Evolutionary conservation across 2,329 filamentous ascomycete genomes (phyloP), one percentile per base, ranked within the genome.

Genomic region (Leptographium wingfieldii): DNA sequence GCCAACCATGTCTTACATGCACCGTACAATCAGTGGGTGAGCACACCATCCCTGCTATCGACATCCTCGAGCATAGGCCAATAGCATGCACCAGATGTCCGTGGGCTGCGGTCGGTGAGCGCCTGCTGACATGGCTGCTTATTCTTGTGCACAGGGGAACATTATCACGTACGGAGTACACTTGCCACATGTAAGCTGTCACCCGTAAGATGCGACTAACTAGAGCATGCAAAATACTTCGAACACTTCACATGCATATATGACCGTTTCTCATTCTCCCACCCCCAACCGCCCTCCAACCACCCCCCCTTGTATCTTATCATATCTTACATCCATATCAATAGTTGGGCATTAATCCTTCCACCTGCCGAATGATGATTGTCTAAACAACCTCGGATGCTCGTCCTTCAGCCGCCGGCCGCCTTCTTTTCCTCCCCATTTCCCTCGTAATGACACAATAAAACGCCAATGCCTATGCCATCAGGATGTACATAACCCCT

Each of bases 381-480:
- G 38, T 40, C 12, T 2, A 14, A 40, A 40, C 38, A 14, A 40
- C 38, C 38, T 40, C 46, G n/a, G n/a, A 25, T 49, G n/a, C 46
- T 22, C 22, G 19, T 35, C 51, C 27, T 33, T 33, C 51, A 33
- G 27, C 51, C 51, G 27, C 51, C 14, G 27, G 22, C 27, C 51
- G 6, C 25, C 48, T 27, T 53, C 29, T 35, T 33, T n/a, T 33
- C 4, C 51, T 35, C 27, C 19, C 16, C 27, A 12, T 19, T 16
- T 33, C 51, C n/a, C 7, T 29, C n/a, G 29, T 5, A 29, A 9
- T 10, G 5, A 53, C 19, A 29, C 14, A n/a, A 33, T 2, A 54
- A 38, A 55, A 55, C 53, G 53, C 53, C 53, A 40, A 55, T 55
- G 53, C 53, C 53, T 16, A 55, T 55, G 53, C 53, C 53, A 40